A percentile compares a stretch with the other conserved stretches of the same genome.
Evolutionary conservation across 345 rosid genomes (phyloP).

Genomic region (Iberis pinnata): DNA sequence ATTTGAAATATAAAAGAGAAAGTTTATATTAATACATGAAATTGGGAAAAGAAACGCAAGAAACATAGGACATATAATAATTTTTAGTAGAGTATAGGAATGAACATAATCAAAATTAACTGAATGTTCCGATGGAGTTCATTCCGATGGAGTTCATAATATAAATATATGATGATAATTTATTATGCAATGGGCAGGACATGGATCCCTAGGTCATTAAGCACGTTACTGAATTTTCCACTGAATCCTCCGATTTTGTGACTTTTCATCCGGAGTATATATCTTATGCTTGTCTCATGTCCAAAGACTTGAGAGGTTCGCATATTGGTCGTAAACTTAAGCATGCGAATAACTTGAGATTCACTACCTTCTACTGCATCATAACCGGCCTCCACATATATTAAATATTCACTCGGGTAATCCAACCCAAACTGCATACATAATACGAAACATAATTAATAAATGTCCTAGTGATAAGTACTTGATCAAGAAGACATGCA

Average conservation of each 20-base stretch:
- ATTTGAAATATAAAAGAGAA: too few relatives aligned
- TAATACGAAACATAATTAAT: background rate
- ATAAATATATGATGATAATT: too few relatives aligned
- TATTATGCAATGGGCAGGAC: background rate
- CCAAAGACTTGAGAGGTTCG: background rate
- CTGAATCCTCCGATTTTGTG: slow-evolving; percentile 15
- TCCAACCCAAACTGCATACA: background rate
- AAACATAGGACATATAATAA: too few relatives aligned
- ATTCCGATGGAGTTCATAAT: too few relatives aligned
- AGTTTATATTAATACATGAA: too few relatives aligned
- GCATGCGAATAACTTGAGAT: slow-evolving; percentile 11
- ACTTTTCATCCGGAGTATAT: background rate
- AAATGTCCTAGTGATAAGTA: too few relatives aligned
- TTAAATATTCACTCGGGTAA: background rate
- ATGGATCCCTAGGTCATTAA: slow-evolving; percentile 9
- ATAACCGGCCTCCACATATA: slow-evolving; percentile 5
- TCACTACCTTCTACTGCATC: too few relatives aligned
- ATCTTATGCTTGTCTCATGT: background rate
- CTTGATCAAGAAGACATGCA: background rate
- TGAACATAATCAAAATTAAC: too few relatives aligned
- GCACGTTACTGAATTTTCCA: slow-evolving; percentile 15
- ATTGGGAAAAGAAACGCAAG: too few relatives aligned
- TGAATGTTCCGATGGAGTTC: too few relatives aligned
- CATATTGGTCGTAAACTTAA: slow-evolving; percentile 8
- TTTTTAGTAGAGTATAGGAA: too few relatives aligned